Evolutionary conservation across 768 basidiomycete genomes (phyloP), one percentile per base, ranked within the genome.

Genomic region (Leccinum uliginosum): DNA sequence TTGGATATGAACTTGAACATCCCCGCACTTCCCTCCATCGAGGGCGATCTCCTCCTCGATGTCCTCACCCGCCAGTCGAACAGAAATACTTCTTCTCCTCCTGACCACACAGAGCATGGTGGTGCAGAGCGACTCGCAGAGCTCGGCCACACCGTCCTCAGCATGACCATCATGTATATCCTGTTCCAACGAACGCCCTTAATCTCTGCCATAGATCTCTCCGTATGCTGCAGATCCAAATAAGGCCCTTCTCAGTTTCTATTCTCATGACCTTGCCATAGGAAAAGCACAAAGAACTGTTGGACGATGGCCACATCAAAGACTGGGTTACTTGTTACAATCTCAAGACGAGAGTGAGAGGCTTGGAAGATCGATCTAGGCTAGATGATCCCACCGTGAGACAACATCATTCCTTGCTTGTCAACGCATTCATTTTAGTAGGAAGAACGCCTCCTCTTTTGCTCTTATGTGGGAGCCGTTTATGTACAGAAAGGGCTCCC

Each of bases 381-480:
- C 65, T 82, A 32, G 71, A 71, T n/a, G 62, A 69, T 1, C 71
- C 78, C 3, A 60, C 71, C 29, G 80, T 78, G 62, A 53, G 59
- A 17, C 12, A 8, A 17, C 29, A 21, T 24, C 8, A 38, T 23
- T 24, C 1, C 14, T 49, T 30, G 17, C 38, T 26, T 14, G 32
- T 11, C 46, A 52, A 54, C 38, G 48, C 50, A 34, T 32, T 55
- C 60, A 62, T 49, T 43, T 26, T 52, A 30, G 17, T 59, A 88
- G 86, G 84, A 84, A 69, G 78, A 81, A 53, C 74, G 74, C 26
- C 71, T 68, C 45, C 78, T 84, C 50, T 86, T 86, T 59, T 64
- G 80, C 62, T 80, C 80, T 19, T 88, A 87, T 59, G 73, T 88
- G 12, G 87, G 85, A 9, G 87, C 85, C n/a, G 68, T 86, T 12